Base-by-base conservation (phyloP, 2,329 filamentous ascomycete genomes). In the Coniochaeta sp. region DNA sequence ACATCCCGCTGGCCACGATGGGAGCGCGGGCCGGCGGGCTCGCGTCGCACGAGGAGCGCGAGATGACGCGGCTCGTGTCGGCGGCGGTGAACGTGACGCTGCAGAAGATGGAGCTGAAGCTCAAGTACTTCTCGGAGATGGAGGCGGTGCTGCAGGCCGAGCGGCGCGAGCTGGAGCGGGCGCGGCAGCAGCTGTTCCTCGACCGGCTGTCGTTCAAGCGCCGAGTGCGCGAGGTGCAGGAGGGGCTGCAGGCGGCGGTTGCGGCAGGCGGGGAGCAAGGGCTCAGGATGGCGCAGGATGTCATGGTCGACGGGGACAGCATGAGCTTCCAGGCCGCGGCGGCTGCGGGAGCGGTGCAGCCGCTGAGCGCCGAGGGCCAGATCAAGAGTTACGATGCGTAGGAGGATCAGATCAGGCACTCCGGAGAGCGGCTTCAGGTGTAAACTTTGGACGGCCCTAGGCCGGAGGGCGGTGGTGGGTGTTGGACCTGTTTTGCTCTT, bases 51-150 rank as follows among this genome's bases (percentile, higher is more conserved):
- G 93, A 98, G 74, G 95, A 99, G 74, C 90, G 96, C 61, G 92
- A 97, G 75, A 95, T 98, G 85, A 96, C 93, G 22, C 89, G 92
- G 17, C 85, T 98, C 55, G 91, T 99, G 10, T 93, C 92, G 2
- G 89, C 92, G 6, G 91, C 92, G 0, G 91, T 96, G 58, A 99
- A 99, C 71, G 82, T 96, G 14, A 93, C 91, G n/a, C 80, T 98
- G 36, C 89, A 96, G 71, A 99, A 99, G 76, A 87, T 98, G 63
- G 92, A 98, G 75, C 80, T 98, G 68, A 99, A 99, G 77, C 82
- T 99, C 62, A 88, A 91, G 70, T 96, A 98, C 73, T 99, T 99
- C 75, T 89, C 90, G 68, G 95, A 99, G 73, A 93, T 99, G 83
- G 95, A 99, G 75, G 84, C 90, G 19, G 88, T 97, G 52, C 81